These are phyloP conservation scores for Cladosporium sp. DNA, from an alignment of 2,329 filamentous ascomycete species.

Conservation along the genomic window DNA sequence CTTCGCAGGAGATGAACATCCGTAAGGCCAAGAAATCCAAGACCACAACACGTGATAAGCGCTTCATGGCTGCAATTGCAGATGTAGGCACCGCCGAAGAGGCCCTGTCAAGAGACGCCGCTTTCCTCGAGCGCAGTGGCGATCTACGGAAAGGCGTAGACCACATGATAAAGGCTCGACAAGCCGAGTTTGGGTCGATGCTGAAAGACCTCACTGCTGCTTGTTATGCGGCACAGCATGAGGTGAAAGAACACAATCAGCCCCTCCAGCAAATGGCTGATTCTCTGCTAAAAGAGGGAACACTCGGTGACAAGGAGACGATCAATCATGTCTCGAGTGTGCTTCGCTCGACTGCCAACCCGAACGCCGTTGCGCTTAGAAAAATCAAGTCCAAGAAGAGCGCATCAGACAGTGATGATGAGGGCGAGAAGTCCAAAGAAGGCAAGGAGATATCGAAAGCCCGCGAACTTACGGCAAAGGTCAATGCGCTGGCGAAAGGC, in stretches of 20 bases:
- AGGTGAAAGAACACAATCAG: background rate
- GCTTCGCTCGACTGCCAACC: background rate
- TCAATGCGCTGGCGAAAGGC: slow-evolving; percentile 25
- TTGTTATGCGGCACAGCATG: slow-evolving; percentile 4
- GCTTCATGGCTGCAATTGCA: slow-evolving; percentile 50
- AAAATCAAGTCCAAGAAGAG: background rate
- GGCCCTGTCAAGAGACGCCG: slow-evolving; percentile 52
- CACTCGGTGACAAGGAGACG: slow-evolving; percentile 6
- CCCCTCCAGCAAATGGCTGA: background rate
- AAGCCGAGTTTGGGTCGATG: slow-evolving; percentile 13
- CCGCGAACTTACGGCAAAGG: background rate
- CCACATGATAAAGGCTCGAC: slow-evolving; percentile 19
- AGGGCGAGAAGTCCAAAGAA: background rate
- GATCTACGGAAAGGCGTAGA: slow-evolving; percentile 16
- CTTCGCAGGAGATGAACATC: slow-evolving; percentile 51
- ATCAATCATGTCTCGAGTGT: background rate
- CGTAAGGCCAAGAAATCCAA: slow-evolving; percentile 40
- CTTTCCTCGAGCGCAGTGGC: slow-evolving; percentile 13
- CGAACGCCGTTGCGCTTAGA: background rate
- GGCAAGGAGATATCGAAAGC: background rate
- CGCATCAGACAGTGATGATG: background rate
- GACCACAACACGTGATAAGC: slow-evolving; percentile 39
- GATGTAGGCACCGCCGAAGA: slow-evolving; percentile 51
- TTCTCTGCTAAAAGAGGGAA: background rate
- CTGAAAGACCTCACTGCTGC: slow-evolving; percentile 1